These are phyloP conservation scores for Ceratocystis cubensis DNA, from an alignment of 2,329 filamentous ascomycete genomes.

Conservation along the genomic window DNA sequence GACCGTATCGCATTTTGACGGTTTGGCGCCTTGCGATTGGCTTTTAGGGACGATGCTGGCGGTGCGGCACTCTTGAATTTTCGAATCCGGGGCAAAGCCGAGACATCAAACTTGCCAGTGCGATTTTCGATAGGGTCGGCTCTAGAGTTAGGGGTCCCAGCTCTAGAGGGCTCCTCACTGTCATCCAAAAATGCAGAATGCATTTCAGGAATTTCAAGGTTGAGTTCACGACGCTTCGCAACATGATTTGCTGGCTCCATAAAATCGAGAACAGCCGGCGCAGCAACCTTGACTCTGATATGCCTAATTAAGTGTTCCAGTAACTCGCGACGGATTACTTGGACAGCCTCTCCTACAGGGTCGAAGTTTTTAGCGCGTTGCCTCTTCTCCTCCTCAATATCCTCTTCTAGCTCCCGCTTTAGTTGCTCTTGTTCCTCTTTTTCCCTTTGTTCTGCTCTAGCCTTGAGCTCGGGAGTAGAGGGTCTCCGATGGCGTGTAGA, in stretches of 20 bases:
- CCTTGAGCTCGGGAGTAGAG: conserved; percentile 18
- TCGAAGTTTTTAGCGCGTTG: conserved; percentile 79
- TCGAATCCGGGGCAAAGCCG: conserved; percentile 60
- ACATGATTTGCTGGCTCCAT: conserved; percentile 71
- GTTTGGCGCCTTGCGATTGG: conserved; percentile 43
- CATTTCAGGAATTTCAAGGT: conserved; percentile 46
- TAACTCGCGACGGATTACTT: conserved; percentile 67
- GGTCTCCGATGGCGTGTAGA: conserved; percentile 16
- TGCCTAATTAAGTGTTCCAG: conserved; percentile 78
- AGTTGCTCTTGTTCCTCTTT: conserved; percentile 53
- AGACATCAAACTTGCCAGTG: conserved; percentile 41
- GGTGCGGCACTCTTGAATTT: conserved; percentile 43
- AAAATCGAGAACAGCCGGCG: conserved; percentile 65
- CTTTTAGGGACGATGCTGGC: conserved; percentile 33
- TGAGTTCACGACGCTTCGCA: conserved; percentile 66
- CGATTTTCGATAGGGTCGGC: conserved; percentile 49
- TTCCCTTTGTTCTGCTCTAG: conserved; percentile 36
- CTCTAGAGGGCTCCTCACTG: conserved; percentile 45
- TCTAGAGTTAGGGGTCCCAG: conserved; percentile 53
- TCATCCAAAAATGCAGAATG: conserved; percentile 25
- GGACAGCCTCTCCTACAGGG: conserved; percentile 72
- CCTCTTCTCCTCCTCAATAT: conserved; percentile 80
- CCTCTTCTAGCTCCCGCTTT: conserved; percentile 62
- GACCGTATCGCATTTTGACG: conserved; percentile 55
- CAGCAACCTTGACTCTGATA: conserved; percentile 76